Conservation (phyloP, 2,329 filamentous ascomycete species). For the Periconia sp. region DNA sequence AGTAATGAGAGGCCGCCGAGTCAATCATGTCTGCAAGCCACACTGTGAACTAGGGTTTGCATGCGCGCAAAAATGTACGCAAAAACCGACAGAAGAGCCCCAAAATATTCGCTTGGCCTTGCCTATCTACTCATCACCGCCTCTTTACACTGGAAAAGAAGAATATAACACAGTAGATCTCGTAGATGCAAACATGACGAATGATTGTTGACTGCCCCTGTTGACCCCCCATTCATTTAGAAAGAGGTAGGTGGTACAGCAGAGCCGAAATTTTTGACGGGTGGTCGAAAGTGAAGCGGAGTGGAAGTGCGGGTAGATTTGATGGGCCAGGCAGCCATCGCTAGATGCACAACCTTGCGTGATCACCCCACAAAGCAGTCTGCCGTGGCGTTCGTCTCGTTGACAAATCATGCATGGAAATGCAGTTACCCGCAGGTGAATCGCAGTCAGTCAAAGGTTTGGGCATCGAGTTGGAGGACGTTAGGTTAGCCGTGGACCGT, state of each 20-base stretch:
- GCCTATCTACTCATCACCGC: background rate
- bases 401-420: background rate
- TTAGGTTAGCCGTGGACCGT: background rate
- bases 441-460: background rate
- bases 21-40: background rate
- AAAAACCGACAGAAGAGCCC: no score
- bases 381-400: background rate
- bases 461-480: background rate
- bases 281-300: background rate
- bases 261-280: background rate
- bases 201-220: no score
- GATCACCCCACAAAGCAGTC: background rate
- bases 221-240: no score
- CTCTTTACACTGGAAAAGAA: no score
- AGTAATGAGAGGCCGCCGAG: no score
- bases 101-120: background rate
- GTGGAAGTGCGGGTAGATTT: no score
- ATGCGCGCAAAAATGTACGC: background rate
- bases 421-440: background rate
- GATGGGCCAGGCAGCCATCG: background rate
- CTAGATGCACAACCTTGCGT: background rate
- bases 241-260: background rate
- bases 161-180: no score
- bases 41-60: background rate
- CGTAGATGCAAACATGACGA: no score